A percentile compares a stretch with the other conserved stretches of the same genome.
These are phyloP conservation scores for Verticillium klebahnii DNA, from an alignment of 2,329 filamentous ascomycete genomes.

Conservation along the genomic window DNA sequence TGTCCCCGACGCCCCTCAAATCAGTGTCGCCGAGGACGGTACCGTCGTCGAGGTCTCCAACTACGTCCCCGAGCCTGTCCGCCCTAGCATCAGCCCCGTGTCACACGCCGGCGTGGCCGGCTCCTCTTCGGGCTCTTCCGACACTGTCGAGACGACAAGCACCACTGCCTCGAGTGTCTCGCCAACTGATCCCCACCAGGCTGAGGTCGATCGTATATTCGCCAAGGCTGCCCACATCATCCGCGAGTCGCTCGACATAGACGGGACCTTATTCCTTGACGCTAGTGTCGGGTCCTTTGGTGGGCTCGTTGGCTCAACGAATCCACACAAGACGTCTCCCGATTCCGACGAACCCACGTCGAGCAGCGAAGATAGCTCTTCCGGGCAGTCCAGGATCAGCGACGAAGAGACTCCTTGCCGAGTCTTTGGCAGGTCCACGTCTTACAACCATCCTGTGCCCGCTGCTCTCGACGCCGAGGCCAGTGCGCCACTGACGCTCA, in stretches of 20 bases:
- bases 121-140: constrained; percentile 2
- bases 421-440: constrained; percentile 26
- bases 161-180: constrained; percentile 5
- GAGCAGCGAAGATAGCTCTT: constrained; percentile 17
- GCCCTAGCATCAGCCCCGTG: constrained; percentile 8
- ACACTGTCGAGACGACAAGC: constrained; percentile 8
- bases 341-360: constrained; percentile 9
- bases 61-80: neutral
- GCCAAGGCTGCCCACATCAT: constrained; percentile 39
- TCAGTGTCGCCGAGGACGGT: neutral
- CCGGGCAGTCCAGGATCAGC: constrained; percentile 4
- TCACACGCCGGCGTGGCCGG: constrained; percentile 1
- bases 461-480: neutral
- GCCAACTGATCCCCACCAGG: constrained; percentile 9
- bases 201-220: constrained; percentile 23
- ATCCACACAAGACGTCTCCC: neutral
- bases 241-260: constrained; percentile 31
- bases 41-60: neutral
- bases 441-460: constrained; percentile 5
- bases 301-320: constrained; percentile 13
- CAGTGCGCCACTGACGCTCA: constrained; percentile 17
- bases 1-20: neutral
- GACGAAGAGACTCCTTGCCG: constrained; percentile 18
- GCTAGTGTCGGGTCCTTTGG: constrained; percentile 21
- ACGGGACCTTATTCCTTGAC: constrained; percentile 12